A percentile compares a stretch with the other conserved stretches of the same genome.
Evolutionary conservation across 163 green algal genomes (phyloP).

Genomic region (Picocystis sp.): DNA sequence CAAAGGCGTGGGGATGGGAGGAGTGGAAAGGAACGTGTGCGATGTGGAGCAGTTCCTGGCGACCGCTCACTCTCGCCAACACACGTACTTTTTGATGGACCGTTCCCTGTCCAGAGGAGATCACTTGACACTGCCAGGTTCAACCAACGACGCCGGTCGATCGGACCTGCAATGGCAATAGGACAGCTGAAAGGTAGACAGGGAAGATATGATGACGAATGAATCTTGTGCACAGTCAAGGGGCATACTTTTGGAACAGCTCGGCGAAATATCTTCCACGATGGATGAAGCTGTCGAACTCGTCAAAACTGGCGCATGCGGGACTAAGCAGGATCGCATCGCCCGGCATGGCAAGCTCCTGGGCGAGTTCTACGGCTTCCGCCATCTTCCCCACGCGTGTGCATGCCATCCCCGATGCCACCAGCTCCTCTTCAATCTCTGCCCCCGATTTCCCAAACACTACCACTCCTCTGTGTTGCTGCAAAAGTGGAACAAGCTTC

Average conservation of each 20-base stretch:
- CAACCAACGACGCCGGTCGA: too few relatives aligned
- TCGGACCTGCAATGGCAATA: too few relatives aligned
- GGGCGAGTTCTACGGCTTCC: background rate
- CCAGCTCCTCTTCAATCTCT: slow-evolving; percentile 11
- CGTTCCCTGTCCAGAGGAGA: too few relatives aligned
- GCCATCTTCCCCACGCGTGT: slow-evolving; percentile 5
- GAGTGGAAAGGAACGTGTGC: too few relatives aligned
- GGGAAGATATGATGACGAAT: too few relatives aligned
- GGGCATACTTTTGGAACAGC: background rate
- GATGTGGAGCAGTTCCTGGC: too few relatives aligned
- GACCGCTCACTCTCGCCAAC: too few relatives aligned
- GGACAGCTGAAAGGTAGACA: too few relatives aligned
- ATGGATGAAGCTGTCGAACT: slow-evolving; percentile 27
- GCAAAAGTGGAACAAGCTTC: slow-evolving; percentile 2
- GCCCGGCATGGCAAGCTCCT: background rate
- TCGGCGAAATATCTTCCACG: slow-evolving; percentile 17
- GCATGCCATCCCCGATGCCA: slow-evolving; percentile 3
- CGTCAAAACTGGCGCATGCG: slow-evolving; percentile 29
- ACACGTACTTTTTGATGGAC: too few relatives aligned
- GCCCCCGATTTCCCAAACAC: slow-evolving; percentile 12
- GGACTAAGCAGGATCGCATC: slow-evolving; percentile 25
- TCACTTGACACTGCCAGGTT: too few relatives aligned
- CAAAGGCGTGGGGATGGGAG: too few relatives aligned
- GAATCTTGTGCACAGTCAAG: too few relatives aligned
- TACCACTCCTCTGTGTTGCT: slow-evolving; percentile 10